Base-by-base conservation (phyloP, 2,329 filamentous ascomycete species). In the Ceratocystiopsis sp. region DNA sequence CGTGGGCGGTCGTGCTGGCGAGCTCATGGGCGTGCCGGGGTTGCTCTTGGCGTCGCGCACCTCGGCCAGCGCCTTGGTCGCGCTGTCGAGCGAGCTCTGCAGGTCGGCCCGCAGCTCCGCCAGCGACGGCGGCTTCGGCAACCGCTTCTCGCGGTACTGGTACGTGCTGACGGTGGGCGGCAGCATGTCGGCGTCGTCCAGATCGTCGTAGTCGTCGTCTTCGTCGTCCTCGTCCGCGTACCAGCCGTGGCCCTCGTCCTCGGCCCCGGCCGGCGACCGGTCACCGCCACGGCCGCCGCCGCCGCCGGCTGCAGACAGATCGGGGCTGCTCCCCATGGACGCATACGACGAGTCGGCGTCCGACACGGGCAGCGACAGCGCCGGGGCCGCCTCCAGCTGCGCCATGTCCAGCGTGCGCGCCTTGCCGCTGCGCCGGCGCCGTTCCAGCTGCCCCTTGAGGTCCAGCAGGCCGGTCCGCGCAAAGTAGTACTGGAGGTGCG, bases 131-230 rank as follows among this genome's bases (percentile, higher is more conserved):
- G 87, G 84, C 41, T 82, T 89, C 12, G 84, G 77, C 18, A 93
- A 71, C 45, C 80, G 78, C 53, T 86, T 84, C 47, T 84, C 80
- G 52, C 82, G 80, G 54, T 86, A 78, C 51, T 84, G 86, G 61
- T 96, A 98, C 3, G 91, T 98, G 68, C 87, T 95, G 36, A 89
- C 85, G 0, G 91, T 98, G 0, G 91, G 91, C n/a, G 91, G 89
- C 4, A 95, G 75, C 76, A 98, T 89, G 47, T 80, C 72, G 47
- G 80, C 72, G 29, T 76, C 73, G 46, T 85, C 82, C 17, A 69
- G 67, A 46, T 80, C 74, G 32, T 49, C 48, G 35, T 37, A 35
- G 40, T 78, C 73, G 40, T 66, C 71, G 48, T 68, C 68, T 48
- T 67, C 71, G 21, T 61, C 63, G 12, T 63, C 58, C 42, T 60